Base-by-base conservation (phyloP, 1,284 basidiomycete species). In the Thelephora terrestris region DNA sequence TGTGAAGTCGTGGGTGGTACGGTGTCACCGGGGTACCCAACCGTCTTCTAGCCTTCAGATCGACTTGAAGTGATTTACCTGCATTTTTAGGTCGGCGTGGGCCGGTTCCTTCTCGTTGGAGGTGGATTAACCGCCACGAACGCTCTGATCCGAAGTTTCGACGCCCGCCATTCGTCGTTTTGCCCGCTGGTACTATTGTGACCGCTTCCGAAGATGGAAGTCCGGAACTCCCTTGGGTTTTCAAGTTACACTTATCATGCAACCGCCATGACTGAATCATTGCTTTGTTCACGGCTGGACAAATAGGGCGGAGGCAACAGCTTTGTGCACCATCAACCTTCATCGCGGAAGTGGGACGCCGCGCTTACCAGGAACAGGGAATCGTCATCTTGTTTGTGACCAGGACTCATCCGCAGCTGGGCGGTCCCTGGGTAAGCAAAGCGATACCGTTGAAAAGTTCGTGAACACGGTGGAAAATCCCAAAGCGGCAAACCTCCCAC, bases 401-500 rank as follows among this genome's bases (percentile, higher is more conserved):
- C 21, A 21, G 21, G 39, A 42, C 39, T n/a, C 39, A 42, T 25
- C 16, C 20, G n/a, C 39, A 42, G 39, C 7, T 32, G 7, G n/a
- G 39, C 14, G 10, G 25, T 23, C 14, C 21, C n/a, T 42, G 39
- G 39, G 39, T 42, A 42, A 42, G 39, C 5, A n/a, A n/a, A 10
- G 7, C 12, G 3, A 12, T 32, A 32, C 12, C 29, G 29, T 71
- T 0, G 66, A 67, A 12, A 68, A 70, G n/a, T 84, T 81, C 57
- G 56, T 66, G 2, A 60, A 64, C 7, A 68, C 65, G 3, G 70
- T 71, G 10, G 72, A 57, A 0, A 79, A 81, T 54, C 76, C 77
- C 1, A 84, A 81, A 59, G 83, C 81, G 5, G 63, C 58, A 2
- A 68, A 79, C n/a, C 71, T 37, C 67, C 74, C 0, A 68, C 77